These are phyloP conservation scores for Metschnikowia lunata DNA, from an alignment of 805 yeast species.

Conservation along the genomic window DNA sequence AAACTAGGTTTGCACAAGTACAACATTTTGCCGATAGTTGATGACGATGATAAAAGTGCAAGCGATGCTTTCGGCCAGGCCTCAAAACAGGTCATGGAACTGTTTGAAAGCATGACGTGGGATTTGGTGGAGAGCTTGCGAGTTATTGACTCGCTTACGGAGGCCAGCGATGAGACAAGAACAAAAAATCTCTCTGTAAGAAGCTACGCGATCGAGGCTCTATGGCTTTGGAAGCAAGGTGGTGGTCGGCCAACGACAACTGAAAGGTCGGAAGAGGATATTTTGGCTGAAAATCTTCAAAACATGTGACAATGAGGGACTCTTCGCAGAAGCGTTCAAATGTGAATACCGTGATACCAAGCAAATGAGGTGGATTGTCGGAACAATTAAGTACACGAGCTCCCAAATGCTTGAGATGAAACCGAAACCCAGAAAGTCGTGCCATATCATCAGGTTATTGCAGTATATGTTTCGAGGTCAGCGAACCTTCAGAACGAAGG, in stretches of 20 bases:
- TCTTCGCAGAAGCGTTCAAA: neutral
- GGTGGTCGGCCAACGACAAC: conserved; percentile 31
- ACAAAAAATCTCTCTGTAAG: conserved; percentile 69
- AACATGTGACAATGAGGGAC: conserved; percentile 5
- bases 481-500: conserved; percentile 10
- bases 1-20: conserved; percentile 67
- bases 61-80: conserved; percentile 38
- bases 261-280: conserved; percentile 24
- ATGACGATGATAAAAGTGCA: conserved; percentile 27
- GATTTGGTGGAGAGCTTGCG: conserved; percentile 59
- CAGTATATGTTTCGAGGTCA: neutral
- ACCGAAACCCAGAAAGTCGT: too few species aligned
- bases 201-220: conserved; percentile 81
- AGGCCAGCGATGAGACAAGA: conserved; percentile 60
- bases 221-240: conserved; percentile 79
- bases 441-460: too few species aligned
- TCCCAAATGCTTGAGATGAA: too few species aligned
- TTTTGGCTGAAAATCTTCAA: conserved; percentile 21
- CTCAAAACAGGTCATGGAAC: conserved; percentile 23
- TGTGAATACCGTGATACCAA: conserved; percentile 9
- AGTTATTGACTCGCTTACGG: conserved; percentile 60
- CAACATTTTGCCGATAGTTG: conserved; percentile 45
- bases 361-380: neutral
- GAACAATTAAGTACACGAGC: too few species aligned
- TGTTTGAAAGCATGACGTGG: conserved; percentile 62